These are phyloP conservation scores for Solanum phureja DNA, from an alignment of 257 asterid species.

Conservation along the genomic window DNA sequence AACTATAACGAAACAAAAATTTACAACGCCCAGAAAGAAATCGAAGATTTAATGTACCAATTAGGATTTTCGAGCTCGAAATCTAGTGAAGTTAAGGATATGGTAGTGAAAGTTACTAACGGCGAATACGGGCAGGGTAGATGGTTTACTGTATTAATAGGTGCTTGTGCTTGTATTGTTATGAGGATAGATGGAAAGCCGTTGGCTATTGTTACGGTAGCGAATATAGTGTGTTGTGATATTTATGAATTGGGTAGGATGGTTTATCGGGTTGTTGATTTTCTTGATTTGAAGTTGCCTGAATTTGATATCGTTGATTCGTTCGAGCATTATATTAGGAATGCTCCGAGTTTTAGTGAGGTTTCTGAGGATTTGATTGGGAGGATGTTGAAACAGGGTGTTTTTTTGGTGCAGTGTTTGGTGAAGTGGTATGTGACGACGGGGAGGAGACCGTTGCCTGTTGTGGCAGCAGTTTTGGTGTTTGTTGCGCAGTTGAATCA, in stretches of 20 bases:
- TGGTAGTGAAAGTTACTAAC: slow-evolving; percentile 43
- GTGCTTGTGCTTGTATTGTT: slow-evolving; percentile 69
- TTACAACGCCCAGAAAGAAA: slow-evolving; percentile 37
- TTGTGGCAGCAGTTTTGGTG: slow-evolving; percentile 70
- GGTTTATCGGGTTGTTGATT: slow-evolving; percentile 54
- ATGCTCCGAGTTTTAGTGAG: slow-evolving; percentile 18
- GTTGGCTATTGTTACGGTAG: slow-evolving; percentile 43
- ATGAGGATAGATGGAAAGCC: slow-evolving; percentile 45
- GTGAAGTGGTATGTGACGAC: slow-evolving; percentile 83
- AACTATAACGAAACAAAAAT: slow-evolving; percentile 43
- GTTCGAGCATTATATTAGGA: slow-evolving; percentile 28
- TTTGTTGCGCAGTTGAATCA: slow-evolving; percentile 55
- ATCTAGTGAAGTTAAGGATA: slow-evolving; percentile 26
- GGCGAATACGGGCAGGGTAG: slow-evolving; percentile 63
- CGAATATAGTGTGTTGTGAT: slow-evolving; percentile 47
- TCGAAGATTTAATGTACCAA: slow-evolving; percentile 31
- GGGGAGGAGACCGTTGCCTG: slow-evolving; percentile 71
- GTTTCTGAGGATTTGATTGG: slow-evolving; percentile 26
- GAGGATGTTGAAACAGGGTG: slow-evolving; percentile 66
- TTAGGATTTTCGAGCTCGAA: slow-evolving; percentile 36
- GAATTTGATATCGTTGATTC: slow-evolving; percentile 53
- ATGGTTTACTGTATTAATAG: slow-evolving; percentile 57
- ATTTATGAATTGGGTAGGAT: slow-evolving; percentile 52
- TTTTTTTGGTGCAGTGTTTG: slow-evolving; percentile 72
- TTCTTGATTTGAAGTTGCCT: slow-evolving; percentile 47